Percentiles rank a stretch among this genome's conserved stretches.
phyloP scores from a whole-genome alignment of 805 yeast species.

The Candida tammaniensis region DNA sequence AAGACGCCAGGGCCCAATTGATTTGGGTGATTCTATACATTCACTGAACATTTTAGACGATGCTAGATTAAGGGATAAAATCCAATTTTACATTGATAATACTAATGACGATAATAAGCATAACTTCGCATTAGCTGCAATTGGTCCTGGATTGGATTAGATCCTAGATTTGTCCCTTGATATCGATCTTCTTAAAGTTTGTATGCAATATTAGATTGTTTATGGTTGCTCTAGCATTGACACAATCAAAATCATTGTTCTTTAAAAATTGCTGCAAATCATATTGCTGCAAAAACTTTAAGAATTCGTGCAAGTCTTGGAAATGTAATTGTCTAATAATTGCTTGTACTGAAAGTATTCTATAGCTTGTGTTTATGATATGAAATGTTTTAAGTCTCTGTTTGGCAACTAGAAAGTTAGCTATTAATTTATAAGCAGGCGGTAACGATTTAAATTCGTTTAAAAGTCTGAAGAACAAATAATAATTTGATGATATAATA shows the following conservation, averaged over 20 bases:
- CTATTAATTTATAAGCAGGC: conserved; percentile 22
- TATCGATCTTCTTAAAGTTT: conserved; percentile 64
- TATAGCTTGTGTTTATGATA: conserved; percentile 55
- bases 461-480: conserved; percentile 43
- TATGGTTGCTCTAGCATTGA: conserved; percentile 33
- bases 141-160: conserved; percentile 56
- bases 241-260: conserved; percentile 27
- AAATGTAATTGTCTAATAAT: conserved; percentile 41
- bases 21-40: conserved; percentile 46
- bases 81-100: conserved; percentile 63
- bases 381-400: conserved; percentile 58
- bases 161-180: conserved; percentile 76
- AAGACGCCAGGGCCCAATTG: conserved; percentile 72
- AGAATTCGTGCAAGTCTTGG: conserved; percentile 31
- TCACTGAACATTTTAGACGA: conserved; percentile 53
- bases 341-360: conserved; percentile 39
- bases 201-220: conserved; percentile 30
- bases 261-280: conserved; percentile 30
- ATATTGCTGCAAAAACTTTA: conserved; percentile 40
- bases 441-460: conserved; percentile 14
- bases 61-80: conserved; percentile 47
- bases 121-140: conserved; percentile 75
- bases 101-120: conserved; percentile 58
- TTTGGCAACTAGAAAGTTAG: conserved; percentile 49
- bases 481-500: conserved; percentile 34